phyloP scores from a whole-genome alignment of 2,329 filamentous ascomycete species.

The Sporothrix inflata region DNA sequence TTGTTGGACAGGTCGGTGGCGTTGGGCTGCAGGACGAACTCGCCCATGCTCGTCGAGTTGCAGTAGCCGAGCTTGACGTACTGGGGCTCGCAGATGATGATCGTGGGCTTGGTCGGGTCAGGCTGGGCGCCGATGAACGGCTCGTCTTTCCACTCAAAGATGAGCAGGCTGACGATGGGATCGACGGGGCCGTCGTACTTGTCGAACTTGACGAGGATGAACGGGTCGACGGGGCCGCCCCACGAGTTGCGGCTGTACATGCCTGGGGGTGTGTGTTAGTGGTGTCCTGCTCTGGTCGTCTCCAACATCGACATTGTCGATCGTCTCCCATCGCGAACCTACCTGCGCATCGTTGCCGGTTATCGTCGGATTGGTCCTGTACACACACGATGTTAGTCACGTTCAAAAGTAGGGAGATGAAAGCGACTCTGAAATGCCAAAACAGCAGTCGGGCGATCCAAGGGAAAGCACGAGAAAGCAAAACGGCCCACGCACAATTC shows the following conservation, averaged over 20 bases:
- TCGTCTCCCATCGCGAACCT: conserved; percentile 35
- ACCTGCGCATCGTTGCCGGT: conserved; percentile 78
- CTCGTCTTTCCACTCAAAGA: conserved; percentile 94
- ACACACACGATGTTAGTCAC: conserved; percentile 12
- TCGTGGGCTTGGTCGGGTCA: conserved; percentile 50
- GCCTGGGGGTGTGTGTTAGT: conserved; percentile 54
- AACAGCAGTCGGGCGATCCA: too few relatives aligned
- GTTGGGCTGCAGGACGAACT: conserved; percentile 81
- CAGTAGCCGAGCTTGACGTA: conserved; percentile 72
- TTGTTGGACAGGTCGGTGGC: conserved; percentile 71
- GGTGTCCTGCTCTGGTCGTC: too few relatives aligned
- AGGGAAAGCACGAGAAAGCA: not conserved
- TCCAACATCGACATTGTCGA: not conserved
- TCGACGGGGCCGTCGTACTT: conserved; percentile 64
- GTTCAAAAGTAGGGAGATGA: too few relatives aligned
- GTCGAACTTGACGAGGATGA: conserved; percentile 81
- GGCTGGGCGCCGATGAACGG: conserved; percentile 72
- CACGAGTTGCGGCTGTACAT: conserved; percentile 93
- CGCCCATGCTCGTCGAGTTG: conserved; percentile 74
- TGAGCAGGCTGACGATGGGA: conserved; percentile 78
- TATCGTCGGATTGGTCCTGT: conserved; percentile 75
- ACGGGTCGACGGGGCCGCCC: conserved; percentile 86
- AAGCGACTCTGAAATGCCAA: too few relatives aligned
- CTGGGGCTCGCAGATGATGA: conserved; percentile 72
- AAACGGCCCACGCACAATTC: conserved; percentile 51